These are phyloP conservation scores for Rutstroemia sp. DNA, from an alignment of 2,329 filamentous ascomycete species.

Conservation along the genomic window DNA sequence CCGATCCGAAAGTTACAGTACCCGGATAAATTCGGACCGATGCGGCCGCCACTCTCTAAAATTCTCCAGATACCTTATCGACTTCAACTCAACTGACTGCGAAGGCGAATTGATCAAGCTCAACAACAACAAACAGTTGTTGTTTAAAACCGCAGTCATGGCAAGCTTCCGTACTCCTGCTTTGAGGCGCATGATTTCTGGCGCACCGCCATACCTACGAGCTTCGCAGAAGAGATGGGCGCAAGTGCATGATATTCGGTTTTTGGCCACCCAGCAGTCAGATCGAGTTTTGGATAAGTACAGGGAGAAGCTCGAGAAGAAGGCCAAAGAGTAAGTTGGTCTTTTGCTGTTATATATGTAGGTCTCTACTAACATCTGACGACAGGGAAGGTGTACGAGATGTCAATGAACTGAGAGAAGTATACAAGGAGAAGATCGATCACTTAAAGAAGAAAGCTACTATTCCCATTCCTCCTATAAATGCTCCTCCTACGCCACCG, in stretches of 20 bases:
- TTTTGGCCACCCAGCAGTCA: conserved; percentile 70
- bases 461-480: conserved; percentile 33
- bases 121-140: not conserved
- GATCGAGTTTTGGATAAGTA: conserved; percentile 76
- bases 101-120: not conserved
- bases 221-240: conserved; percentile 72
- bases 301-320: conserved; percentile 72
- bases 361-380: not conserved
- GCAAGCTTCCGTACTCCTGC: conserved; percentile 40
- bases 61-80: not conserved
- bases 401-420: conserved; percentile 70
- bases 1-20: no score
- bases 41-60: no score
- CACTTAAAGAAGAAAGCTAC: conserved; percentile 61
- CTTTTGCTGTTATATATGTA: not conserved
- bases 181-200: conserved; percentile 37
- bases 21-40: no score
- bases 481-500: conserved; percentile 28
- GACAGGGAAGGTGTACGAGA: conserved; percentile 53
- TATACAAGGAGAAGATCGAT: conserved; percentile 78
- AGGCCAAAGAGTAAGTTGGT: conserved; percentile 55
- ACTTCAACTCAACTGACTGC: not conserved
- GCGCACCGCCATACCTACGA: conserved; percentile 26
- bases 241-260: conserved; percentile 85
- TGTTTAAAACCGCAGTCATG: conserved; percentile 32